Conservation (phyloP, 2,329 filamentous ascomycete genomes). For the Hypoxylon sp. region DNA sequence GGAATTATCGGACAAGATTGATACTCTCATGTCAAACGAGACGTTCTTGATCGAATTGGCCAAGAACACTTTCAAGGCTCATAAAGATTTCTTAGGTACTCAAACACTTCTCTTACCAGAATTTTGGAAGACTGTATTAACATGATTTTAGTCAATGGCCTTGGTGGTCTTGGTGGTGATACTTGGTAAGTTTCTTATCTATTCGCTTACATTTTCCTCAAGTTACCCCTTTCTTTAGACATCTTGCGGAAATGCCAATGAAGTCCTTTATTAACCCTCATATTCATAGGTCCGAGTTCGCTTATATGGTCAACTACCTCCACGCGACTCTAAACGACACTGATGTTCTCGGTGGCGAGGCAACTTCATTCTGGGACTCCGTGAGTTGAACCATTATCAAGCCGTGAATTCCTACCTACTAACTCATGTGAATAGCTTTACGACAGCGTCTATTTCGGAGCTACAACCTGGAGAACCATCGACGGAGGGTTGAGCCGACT, state of each 20-base stretch:
- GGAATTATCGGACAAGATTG: conserved; percentile 50
- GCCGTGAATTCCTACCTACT: conserved; percentile 1
- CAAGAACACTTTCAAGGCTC: conserved; percentile 55
- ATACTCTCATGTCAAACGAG: conserved; percentile 47
- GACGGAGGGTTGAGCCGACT: conserved; percentile 65
- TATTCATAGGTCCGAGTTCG: conserved; percentile 61
- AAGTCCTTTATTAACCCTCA: conserved; percentile 4
- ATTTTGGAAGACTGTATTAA: conserved; percentile 5
- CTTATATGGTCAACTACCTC: conserved; percentile 67
- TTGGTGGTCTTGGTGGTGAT: conserved; percentile 60
- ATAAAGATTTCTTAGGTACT: conserved; percentile 50
- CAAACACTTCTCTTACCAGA: background rate
- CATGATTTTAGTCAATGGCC: conserved; percentile 42
- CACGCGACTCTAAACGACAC: conserved; percentile 62
- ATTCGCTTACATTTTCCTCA: too few species aligned
- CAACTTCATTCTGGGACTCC: conserved; percentile 57
- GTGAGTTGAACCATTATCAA: conserved; percentile 28
- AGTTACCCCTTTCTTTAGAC: background rate
- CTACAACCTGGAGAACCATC: conserved; percentile 70
- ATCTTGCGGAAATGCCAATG: too few species aligned
- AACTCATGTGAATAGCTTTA: conserved; percentile 51
- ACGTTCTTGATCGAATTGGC: conserved; percentile 51
- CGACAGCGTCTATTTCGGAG: conserved; percentile 67
- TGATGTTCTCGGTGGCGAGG: conserved; percentile 56
- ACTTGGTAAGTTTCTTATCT: conserved; percentile 57